Conservation (phyloP, 306 rosid genomes). For the Prunus mira region DNA sequence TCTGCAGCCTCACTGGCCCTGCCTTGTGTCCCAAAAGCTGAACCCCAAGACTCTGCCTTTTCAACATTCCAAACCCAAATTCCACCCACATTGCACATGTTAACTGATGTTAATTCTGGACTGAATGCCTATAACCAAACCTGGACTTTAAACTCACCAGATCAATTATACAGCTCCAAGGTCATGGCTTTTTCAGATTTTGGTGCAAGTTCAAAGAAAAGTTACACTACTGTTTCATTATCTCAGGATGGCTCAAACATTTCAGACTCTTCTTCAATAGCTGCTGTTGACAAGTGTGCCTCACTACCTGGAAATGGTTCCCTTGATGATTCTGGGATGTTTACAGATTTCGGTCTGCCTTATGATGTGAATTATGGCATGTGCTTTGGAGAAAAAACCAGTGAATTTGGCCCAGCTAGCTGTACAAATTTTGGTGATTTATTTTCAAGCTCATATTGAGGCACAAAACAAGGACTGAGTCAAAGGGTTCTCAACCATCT, state of each 20-base stretch:
- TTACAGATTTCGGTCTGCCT: slow-evolving; percentile 49
- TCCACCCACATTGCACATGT: slow-evolving; percentile 8
- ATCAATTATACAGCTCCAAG: slow-evolving; percentile 7
- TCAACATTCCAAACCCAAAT: slow-evolving; percentile 22
- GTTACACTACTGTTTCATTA: slow-evolving; percentile 15
- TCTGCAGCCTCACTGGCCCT: not conserved
- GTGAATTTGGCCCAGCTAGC: slow-evolving; percentile 30
- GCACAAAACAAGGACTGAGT: slow-evolving; percentile 27
- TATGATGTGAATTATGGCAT: slow-evolving; percentile 28
- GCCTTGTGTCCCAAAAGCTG: slow-evolving; percentile 22
- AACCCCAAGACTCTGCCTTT: slow-evolving; percentile 23
- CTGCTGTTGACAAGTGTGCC: slow-evolving; percentile 22
- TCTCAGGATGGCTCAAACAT: slow-evolving; percentile 48
- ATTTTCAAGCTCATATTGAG: slow-evolving; percentile 34
- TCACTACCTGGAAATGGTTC: slow-evolving; percentile 24
- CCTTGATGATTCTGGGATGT: slow-evolving; percentile 18
- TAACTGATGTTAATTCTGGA: slow-evolving; percentile 15
- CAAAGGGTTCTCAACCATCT: slow-evolving; percentile 19
- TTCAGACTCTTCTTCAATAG: slow-evolving; percentile 40
- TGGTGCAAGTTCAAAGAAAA: slow-evolving; percentile 33
- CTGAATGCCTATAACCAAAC: slow-evolving; percentile 11
- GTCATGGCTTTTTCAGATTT: slow-evolving; percentile 26
- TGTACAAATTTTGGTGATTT: slow-evolving; percentile 45
- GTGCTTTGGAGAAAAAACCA: slow-evolving; percentile 32
- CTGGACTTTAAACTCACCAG: slow-evolving; percentile 15